Percentiles rank a stretch among this genome's conserved stretches.
Conservation (phyloP, 768 basidiomycete species). For the Dacryopinax spathularia region DNA sequence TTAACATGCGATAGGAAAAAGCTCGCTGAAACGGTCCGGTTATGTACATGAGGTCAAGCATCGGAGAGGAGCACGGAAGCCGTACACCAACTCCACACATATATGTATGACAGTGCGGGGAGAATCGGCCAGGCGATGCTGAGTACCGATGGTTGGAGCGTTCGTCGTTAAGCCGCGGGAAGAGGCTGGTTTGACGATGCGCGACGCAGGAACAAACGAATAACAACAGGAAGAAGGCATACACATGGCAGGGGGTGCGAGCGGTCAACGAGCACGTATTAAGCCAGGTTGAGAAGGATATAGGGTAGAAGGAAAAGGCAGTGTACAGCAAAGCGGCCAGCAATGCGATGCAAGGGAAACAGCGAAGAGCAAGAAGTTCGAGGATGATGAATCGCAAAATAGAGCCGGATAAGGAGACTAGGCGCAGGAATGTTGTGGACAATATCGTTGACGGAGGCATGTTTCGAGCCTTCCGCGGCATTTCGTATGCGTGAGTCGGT, state of each 20-base stretch:
- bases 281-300: background rate
- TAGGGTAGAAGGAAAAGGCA: background rate
- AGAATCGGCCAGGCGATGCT: background rate
- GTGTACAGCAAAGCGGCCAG: background rate
- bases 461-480: no score
- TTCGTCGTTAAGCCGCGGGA: background rate
- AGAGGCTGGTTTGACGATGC: no score
- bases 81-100: background rate
- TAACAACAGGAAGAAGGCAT: background rate
- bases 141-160: background rate
- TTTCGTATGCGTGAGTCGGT: no score
- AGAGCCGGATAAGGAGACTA: no score
- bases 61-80: background rate
- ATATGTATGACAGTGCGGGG: background rate
- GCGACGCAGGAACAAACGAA: background rate
- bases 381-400: no score
- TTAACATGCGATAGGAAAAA: background rate
- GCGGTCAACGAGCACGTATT: background rate
- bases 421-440: no score
- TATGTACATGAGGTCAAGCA: no score
- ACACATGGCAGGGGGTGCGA: background rate
- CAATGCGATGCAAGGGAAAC: background rate
- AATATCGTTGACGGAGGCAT: no score
- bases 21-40: background rate
- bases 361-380: background rate